Evolutionary conservation across 2,329 filamentous ascomycete species (phyloP).

Genomic region (Hypoxylon sp.): DNA sequence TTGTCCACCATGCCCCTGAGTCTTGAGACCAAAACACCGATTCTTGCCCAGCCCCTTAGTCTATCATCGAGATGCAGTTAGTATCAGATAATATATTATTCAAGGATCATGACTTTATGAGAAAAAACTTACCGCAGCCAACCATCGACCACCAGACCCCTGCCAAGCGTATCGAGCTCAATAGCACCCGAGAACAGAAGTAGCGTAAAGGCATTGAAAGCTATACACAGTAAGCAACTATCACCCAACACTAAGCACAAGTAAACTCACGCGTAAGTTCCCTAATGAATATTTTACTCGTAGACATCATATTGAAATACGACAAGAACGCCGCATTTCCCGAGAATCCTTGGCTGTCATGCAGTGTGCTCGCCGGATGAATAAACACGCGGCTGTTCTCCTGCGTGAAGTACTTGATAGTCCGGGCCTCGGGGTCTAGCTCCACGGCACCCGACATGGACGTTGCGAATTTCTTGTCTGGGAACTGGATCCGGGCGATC

Average conservation of each 20-base stretch:
- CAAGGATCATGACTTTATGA: background rate
- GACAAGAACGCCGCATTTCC: slow-evolving; percentile 83
- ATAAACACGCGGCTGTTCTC: slow-evolving; percentile 92
- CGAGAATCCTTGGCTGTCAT: slow-evolving; percentile 84
- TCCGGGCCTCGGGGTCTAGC: slow-evolving; percentile 90
- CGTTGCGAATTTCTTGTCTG: slow-evolving; percentile 93
- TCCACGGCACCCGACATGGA: slow-evolving; percentile 91
- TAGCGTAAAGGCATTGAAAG: slow-evolving; percentile 90
- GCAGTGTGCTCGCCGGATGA: slow-evolving; percentile 89
- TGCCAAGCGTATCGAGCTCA: slow-evolving; percentile 86
- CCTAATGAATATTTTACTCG: slow-evolving; percentile 90
- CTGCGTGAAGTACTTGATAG: slow-evolving; percentile 93
- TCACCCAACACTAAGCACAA: background rate
- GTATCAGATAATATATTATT: background rate
- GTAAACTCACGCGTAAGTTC: slow-evolving; percentile 84
- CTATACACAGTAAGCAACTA: slow-evolving; percentile 55
- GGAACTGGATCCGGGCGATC: slow-evolving; percentile 91
- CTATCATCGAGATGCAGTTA: slow-evolving; percentile 33
- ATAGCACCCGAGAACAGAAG: slow-evolving; percentile 91
- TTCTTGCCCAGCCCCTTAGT: slow-evolving; percentile 91
- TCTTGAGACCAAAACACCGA: slow-evolving; percentile 89
- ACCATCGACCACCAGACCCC: slow-evolving; percentile 90
- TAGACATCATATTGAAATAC: slow-evolving; percentile 94
- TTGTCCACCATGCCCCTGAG: slow-evolving; percentile 89
- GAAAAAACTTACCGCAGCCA: slow-evolving; percentile 73